phyloP scores from a whole-genome alignment of 176 grass and related monocot species.

The Dactylis glomerata region DNA sequence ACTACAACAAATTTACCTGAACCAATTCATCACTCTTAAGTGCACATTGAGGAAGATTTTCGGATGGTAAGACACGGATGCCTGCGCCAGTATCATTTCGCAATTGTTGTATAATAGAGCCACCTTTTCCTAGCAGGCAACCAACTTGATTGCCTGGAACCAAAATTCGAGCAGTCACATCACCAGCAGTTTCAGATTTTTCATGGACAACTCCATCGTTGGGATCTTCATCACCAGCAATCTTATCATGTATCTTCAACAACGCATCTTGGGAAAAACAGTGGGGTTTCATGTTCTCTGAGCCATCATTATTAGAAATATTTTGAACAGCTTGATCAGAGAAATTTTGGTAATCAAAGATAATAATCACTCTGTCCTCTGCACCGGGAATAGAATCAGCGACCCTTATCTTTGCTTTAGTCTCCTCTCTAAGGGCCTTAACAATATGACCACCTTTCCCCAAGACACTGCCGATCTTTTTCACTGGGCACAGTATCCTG shows the following conservation, averaged over 20 bases:
- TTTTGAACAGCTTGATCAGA: conserved; percentile 41
- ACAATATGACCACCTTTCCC: conserved; percentile 90
- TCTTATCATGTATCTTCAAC: conserved; percentile 93
- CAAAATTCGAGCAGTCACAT: conserved; percentile 76
- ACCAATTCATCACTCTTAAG: conserved; percentile 90
- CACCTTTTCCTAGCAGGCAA: conserved; percentile 94
- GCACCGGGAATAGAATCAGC: conserved; percentile 91
- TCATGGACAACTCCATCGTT: conserved; percentile 47
- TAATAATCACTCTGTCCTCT: conserved; percentile 89
- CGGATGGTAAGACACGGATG: conserved; percentile 72
- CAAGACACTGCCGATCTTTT: conserved; percentile 88
- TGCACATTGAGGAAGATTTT: conserved; percentile 77
- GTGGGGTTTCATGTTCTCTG: conserved; percentile 47
- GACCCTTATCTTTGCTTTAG: conserved; percentile 95
- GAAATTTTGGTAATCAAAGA: conserved; percentile 61
- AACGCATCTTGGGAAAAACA: conserved; percentile 88
- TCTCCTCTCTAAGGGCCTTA: conserved; percentile 79
- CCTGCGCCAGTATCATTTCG: conserved; percentile 69
- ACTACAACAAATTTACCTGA: conserved; percentile 56
- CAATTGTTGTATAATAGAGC: conserved; percentile 89
- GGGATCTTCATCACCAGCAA: conserved; percentile 70
- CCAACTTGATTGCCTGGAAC: conserved; percentile 90
- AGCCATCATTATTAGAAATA: conserved; percentile 23
- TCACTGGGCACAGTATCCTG: conserved; percentile 84
- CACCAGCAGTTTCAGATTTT: conserved; percentile 43